These are phyloP conservation scores for Venturia pyrina DNA, from an alignment of 2,329 filamentous ascomycete genomes.

Conservation along the genomic window DNA sequence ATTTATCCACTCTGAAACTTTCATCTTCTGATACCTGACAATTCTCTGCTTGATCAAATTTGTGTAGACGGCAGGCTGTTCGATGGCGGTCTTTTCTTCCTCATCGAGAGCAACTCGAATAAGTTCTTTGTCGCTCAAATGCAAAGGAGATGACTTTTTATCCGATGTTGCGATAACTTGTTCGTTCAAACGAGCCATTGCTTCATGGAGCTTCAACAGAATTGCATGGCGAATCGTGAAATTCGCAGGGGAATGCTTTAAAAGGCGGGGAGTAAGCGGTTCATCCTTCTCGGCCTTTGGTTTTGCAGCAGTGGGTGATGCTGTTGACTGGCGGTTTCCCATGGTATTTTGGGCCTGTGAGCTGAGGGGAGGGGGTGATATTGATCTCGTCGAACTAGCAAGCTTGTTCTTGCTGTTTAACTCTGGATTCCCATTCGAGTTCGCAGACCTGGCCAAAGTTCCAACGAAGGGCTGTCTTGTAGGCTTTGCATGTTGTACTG, in stretches of 20 bases:
- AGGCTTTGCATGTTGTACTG: background rate
- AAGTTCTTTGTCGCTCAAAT: slow-evolving; percentile 55
- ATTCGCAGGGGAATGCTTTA: slow-evolving; percentile 38
- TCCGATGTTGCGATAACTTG: slow-evolving; percentile 46
- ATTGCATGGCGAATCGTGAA: slow-evolving; percentile 23
- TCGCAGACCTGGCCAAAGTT: background rate
- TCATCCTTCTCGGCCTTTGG: slow-evolving; percentile 32
- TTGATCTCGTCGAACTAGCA: slow-evolving; percentile 14
- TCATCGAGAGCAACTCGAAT: slow-evolving; percentile 62
- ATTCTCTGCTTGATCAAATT: slow-evolving; percentile 80
- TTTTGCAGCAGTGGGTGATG: slow-evolving; percentile 13
- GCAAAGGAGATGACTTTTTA: slow-evolving; percentile 41
- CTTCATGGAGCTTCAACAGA: slow-evolving; percentile 53
- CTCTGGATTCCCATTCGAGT: background rate
- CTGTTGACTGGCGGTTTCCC: slow-evolving; percentile 14
- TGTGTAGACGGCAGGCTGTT: slow-evolving; percentile 61
- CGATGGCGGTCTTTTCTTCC: slow-evolving; percentile 64
- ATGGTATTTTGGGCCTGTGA: slow-evolving; percentile 13
- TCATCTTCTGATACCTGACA: slow-evolving; percentile 66
- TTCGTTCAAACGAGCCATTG: slow-evolving; percentile 57
- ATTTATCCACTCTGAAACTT: slow-evolving; percentile 58
- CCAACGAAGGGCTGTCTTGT: background rate
- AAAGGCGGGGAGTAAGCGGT: slow-evolving; percentile 55
- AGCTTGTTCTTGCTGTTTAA: background rate
- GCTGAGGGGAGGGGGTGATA: slow-evolving; percentile 22